Evolutionary conservation across 1,284 basidiomycete genomes (phyloP).

Genomic region (Neonothopanus nambi): DNA sequence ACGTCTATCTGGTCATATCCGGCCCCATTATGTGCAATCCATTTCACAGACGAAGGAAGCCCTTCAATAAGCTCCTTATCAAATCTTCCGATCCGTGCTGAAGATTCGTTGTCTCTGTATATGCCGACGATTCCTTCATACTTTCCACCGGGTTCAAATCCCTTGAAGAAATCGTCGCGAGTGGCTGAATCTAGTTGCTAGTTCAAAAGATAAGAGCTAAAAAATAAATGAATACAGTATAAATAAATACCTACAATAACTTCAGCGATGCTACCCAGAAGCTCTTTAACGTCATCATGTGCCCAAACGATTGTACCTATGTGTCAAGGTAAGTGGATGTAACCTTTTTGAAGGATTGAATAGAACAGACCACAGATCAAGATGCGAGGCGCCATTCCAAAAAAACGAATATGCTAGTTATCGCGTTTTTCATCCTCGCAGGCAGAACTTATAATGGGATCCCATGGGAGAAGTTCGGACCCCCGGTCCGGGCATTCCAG

Average conservation of each 20-base stretch:
- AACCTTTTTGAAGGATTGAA: too few species aligned
- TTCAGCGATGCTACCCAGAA: constrained; percentile 71
- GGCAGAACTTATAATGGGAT: too few species aligned
- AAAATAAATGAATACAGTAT: not conserved
- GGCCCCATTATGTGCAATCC: constrained; percentile 92
- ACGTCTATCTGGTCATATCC: constrained; percentile 90
- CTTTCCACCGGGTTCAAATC: constrained; percentile 65
- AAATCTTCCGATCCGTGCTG: constrained; percentile 72
- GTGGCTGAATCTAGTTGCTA: constrained; percentile 67
- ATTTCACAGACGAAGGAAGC: constrained; percentile 70
- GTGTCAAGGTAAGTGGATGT: not conserved
- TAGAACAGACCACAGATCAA: constrained; percentile 43
- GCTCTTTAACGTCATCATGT: constrained; percentile 65
- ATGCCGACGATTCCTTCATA: constrained; percentile 78
- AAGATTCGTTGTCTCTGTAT: constrained; percentile 74
- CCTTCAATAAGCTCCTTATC: constrained; percentile 76
- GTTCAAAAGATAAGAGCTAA: not conserved
- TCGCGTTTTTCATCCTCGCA: too few species aligned
- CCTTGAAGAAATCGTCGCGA: constrained; percentile 69
- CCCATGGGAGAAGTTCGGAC: too few species aligned
- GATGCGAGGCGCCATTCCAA: constrained; percentile 38
- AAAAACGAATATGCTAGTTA: too few species aligned
- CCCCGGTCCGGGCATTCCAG: too few species aligned
- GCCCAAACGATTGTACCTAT: constrained; percentile 79
- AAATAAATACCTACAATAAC: constrained; percentile 62